Base-by-base conservation (phyloP, 2,329 filamentous ascomycete genomes). In the Thermomyces lanuginosus region DNA sequence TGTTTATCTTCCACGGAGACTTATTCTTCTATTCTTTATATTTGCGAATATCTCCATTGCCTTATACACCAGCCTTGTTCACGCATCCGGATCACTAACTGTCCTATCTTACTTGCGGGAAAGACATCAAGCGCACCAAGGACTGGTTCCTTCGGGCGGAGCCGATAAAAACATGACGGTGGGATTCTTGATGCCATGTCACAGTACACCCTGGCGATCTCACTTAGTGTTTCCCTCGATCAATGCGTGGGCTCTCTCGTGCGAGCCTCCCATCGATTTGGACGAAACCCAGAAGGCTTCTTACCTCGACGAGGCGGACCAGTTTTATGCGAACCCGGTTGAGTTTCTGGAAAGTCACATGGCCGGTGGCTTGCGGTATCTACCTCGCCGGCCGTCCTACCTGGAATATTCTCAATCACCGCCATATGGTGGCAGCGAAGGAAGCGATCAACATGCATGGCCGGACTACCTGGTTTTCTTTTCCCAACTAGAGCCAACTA, bases 191-290 rank as follows among this genome's bases (percentile, higher is more conserved):
- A 92, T 84, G 66, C 89, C 89, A 6, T 98, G 89, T 56, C 89
- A 98, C 60, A 80, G 78, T 38, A 95, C 86, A 0, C 86, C 89
- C 2, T 95, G 89, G 86, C 77, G 84, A 42, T 83, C 77, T 9
- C 79, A 91, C 44, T 66, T 95, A 20, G 63, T 91, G 34, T 69
- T 89, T 44, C 69, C 80, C 0, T 57, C 61, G 16, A 71, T 93
- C 28, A 57, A 69, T 31, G 83, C 82, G 3, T 84, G 84, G 62
- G 86, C 84, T 0, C 60, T 95, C 9, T 77, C 78, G 4, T 98
- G 89, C 51, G 84, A 93, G 40, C 89, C 89, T 2, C 89, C 89
- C 0, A 56, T 98, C 8, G 58, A 75, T 41, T 63, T 83, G 0
- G 60, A 64, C 14, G 49, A 53, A 4, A 40, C 56, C 5, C 66